Percentiles rank a stretch among this genome's conserved stretches.
These are phyloP conservation scores for Carallia brachiata DNA, from an alignment of 345 rosid genomes.

Conservation along the genomic window DNA sequence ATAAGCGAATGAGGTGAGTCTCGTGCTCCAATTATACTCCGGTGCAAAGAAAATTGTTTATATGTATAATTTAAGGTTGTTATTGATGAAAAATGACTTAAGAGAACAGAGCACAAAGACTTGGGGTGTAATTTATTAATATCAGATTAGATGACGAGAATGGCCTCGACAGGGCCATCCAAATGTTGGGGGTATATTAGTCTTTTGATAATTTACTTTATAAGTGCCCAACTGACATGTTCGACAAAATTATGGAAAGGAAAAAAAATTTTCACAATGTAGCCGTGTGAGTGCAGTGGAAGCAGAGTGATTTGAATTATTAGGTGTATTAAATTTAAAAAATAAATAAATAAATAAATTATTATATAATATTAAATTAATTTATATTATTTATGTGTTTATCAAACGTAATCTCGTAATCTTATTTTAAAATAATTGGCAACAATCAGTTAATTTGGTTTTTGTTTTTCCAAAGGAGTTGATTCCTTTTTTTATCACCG, in stretches of 20 bases:
- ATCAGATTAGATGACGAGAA: slow-evolving; percentile 8
- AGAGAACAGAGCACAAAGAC: slow-evolving; percentile 15
- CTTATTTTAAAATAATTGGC: not conserved
- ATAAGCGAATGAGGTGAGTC: no score
- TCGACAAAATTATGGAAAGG: slow-evolving; percentile 10
- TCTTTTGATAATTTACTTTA: not conserved
- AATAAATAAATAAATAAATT: no score
- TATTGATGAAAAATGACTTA: not conserved
- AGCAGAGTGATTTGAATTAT: no score
- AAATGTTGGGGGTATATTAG: slow-evolving; percentile 11
- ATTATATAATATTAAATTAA: no score
- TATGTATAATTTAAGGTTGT: no score
- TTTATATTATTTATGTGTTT: no score
- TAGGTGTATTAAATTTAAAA: no score
- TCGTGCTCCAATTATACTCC: no score
- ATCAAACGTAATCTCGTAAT: no score
- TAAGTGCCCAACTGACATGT: slow-evolving; percentile 1
- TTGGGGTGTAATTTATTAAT: slow-evolving; percentile 14
- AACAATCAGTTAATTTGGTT: not conserved
- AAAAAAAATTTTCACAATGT: no score
- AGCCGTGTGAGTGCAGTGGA: no score
- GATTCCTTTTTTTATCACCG: not conserved
- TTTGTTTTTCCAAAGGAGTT: not conserved
- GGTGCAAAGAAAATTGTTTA: no score
- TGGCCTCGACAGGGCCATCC: slow-evolving; percentile 8